A percentile compares a stretch with the other conserved stretches of the same genome.
Conservation (phyloP, 768 basidiomycete species). For the Suillus lakei region DNA sequence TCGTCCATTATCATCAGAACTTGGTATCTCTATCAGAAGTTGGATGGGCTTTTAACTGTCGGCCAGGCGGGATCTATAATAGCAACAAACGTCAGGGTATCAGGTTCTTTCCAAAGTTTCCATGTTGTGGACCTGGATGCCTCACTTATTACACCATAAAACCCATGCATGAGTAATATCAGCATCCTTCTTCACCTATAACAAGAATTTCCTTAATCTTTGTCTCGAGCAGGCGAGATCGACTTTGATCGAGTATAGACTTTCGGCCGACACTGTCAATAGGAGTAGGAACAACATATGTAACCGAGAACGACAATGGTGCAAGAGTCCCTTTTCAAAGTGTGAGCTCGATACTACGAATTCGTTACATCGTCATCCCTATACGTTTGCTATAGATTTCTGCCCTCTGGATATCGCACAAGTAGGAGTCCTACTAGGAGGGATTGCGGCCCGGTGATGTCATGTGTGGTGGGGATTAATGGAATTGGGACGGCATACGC, state of each 20-base stretch:
- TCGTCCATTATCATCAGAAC: neutral
- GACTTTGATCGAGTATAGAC: neutral
- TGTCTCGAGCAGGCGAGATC: neutral
- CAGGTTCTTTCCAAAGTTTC: conserved; percentile 1
- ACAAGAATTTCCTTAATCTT: neutral
- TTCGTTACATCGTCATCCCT: neutral
- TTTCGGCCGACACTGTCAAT: neutral
- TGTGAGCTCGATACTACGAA: neutral
- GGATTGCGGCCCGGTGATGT: neutral
- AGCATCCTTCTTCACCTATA: neutral
- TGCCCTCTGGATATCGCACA: neutral
- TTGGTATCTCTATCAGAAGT: neutral
- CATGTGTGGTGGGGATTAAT: neutral
- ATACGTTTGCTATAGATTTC: neutral
- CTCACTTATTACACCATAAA: conserved; percentile 1
- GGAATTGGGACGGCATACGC: neutral
- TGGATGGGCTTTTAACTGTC: neutral
- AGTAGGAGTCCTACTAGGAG: too few relatives aligned
- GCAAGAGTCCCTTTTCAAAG: neutral
- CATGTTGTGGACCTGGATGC: neutral
- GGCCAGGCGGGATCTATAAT: neutral
- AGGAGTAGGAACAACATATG: neutral
- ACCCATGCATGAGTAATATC: neutral
- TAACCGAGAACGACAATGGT: neutral
- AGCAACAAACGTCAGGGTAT: neutral